Conservation (phyloP, 306 rosid species). For the Acacia melanoxylon region DNA sequence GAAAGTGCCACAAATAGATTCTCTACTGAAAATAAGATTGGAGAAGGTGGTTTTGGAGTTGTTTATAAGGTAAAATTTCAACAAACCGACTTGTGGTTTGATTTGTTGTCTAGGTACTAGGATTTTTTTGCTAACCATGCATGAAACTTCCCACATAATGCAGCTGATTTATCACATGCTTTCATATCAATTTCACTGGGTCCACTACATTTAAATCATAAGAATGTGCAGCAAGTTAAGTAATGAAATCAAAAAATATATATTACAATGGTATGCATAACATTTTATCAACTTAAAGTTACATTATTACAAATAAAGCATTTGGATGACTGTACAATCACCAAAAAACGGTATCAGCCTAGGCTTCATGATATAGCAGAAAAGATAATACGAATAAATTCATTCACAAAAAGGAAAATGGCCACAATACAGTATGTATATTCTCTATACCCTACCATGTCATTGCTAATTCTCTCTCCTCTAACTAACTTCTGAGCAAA, state of each 20-base stretch:
- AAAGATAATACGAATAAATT: too few relatives aligned
- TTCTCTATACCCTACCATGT: too few relatives aligned
- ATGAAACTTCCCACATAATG: neutral
- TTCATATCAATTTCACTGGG: neutral
- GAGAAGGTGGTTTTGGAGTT: constrained; percentile 29
- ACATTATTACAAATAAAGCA: too few relatives aligned
- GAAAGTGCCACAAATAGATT: constrained; percentile 33
- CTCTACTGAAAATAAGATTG: constrained; percentile 35
- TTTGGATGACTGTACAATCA: neutral
- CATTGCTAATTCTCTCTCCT: too few relatives aligned
- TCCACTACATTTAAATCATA: neutral
- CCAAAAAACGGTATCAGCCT: neutral
- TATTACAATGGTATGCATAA: neutral
- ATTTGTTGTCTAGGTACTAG: neutral
- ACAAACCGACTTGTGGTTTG: neutral
- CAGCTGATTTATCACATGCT: neutral
- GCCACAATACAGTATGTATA: too few relatives aligned
- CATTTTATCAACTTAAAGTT: neutral
- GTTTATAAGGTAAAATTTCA: constrained; percentile 34
- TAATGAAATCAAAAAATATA: neutral
- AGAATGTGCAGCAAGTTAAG: neutral
- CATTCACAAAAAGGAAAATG: too few relatives aligned
- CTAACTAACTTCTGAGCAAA: too few relatives aligned
- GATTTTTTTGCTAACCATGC: neutral
- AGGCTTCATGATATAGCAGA: neutral